Evolutionary conservation across 495 filamentous ascomycete species (phyloP).

Genomic region (Cladorrhinum samala): DNA sequence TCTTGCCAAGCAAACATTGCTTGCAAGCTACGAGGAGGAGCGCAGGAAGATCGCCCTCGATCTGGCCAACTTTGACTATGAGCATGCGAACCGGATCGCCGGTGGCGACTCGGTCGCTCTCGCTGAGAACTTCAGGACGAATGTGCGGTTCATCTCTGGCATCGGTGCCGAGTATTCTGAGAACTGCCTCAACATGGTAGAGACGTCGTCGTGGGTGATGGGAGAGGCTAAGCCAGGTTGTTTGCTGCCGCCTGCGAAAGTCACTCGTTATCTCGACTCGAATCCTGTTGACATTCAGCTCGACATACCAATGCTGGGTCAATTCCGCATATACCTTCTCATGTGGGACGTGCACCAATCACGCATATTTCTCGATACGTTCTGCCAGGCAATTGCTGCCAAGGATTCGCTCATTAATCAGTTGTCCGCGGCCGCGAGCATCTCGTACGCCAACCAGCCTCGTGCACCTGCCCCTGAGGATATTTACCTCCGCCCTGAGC

Average conservation of each 20-base stretch:
- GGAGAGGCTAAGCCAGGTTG: constrained; percentile 49
- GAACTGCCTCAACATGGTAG: constrained; percentile 50
- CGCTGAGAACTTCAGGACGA: constrained; percentile 57
- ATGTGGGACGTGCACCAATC: constrained; percentile 49
- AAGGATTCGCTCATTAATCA: constrained; percentile 42
- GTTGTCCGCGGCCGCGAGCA: constrained; percentile 39
- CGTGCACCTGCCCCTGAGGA: constrained; percentile 47
- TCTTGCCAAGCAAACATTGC: constrained; percentile 43
- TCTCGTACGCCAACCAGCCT: constrained; percentile 49
- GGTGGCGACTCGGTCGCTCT: constrained; percentile 51
- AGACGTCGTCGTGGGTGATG: constrained; percentile 32
- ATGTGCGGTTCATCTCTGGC: constrained; percentile 62
- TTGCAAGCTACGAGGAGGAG: constrained; percentile 61
- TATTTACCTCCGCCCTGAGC: constrained; percentile 51
- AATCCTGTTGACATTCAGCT: constrained; percentile 68
- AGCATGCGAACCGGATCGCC: constrained; percentile 53
- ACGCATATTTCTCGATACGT: constrained; percentile 44
- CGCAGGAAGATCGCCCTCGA: constrained; percentile 56
- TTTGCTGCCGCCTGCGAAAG: constrained; percentile 57
- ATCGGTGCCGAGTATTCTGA: constrained; percentile 57
- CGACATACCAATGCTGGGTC: constrained; percentile 63
- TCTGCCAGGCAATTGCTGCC: constrained; percentile 43
- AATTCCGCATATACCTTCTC: constrained; percentile 64
- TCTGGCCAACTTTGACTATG: constrained; percentile 61
- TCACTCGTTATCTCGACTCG: constrained; percentile 60